A percentile compares a stretch with the other conserved stretches of the same genome.
These are phyloP conservation scores for Russula abietina DNA, from an alignment of 768 basidiomycete genomes.

Conservation along the genomic window DNA sequence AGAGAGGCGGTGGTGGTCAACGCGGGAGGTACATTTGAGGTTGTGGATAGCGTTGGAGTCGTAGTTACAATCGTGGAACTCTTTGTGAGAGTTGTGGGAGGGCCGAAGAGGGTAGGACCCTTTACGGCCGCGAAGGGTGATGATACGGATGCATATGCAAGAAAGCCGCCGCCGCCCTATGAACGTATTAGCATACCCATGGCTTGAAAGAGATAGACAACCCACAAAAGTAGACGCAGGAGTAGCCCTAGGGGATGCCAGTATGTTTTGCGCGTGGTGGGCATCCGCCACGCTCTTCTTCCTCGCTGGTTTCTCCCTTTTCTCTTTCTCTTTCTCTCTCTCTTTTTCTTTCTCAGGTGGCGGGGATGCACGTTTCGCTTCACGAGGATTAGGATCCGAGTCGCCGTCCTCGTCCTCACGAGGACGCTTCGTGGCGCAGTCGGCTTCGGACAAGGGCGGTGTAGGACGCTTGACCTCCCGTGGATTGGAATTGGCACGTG, in stretches of 20 bases:
- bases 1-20: slow-evolving; percentile 10
- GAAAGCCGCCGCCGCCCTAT: slow-evolving; percentile 49
- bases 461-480: slow-evolving; percentile 44
- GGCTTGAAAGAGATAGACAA: neutral
- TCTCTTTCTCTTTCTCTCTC: slow-evolving; percentile 11
- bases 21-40: slow-evolving; percentile 2
- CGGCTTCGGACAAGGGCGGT: slow-evolving; percentile 55
- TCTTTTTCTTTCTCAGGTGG: slow-evolving; percentile 39
- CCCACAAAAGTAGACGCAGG: slow-evolving; percentile 22
- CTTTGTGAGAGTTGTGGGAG: slow-evolving; percentile 32
- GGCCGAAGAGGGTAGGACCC: slow-evolving; percentile 50
- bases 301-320: slow-evolving; percentile 11
- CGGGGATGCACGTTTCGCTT: slow-evolving; percentile 52
- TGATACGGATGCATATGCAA: slow-evolving; percentile 67
- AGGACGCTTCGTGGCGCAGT: slow-evolving; percentile 21
- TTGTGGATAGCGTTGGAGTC: slow-evolving; percentile 19
- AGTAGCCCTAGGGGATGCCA: slow-evolving; percentile 14
- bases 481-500: slow-evolving; percentile 58
- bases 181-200: slow-evolving; percentile 19
- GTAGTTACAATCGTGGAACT: slow-evolving; percentile 29
- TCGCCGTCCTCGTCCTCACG: slow-evolving; percentile 20
- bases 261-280: slow-evolving; percentile 8
- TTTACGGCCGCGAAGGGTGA: slow-evolving; percentile 74
- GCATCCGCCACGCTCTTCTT: slow-evolving; percentile 19
- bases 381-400: slow-evolving; percentile 31